Conservation (phyloP, 2,329 filamentous ascomycete species). For the Pseudogymnoascus sp. region DNA sequence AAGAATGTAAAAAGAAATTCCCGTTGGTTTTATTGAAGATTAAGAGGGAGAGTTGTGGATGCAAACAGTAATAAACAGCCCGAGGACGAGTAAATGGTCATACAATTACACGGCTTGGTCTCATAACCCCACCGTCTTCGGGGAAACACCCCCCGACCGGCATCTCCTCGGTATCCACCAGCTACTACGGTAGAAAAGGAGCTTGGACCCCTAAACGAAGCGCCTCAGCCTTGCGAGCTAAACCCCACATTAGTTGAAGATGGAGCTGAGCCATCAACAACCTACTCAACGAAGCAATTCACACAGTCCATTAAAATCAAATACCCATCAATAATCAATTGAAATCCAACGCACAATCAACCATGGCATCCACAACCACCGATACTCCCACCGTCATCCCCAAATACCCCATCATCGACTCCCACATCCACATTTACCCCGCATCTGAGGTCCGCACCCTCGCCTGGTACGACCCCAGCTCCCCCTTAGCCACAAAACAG, state of each 20-base stretch:
- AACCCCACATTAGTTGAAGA: slow-evolving; percentile 5
- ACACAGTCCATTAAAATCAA: neutral
- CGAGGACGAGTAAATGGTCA: neutral
- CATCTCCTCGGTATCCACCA: neutral
- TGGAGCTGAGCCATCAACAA: neutral
- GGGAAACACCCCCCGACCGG: neutral
- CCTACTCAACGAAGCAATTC: neutral
- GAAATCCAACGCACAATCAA: neutral
- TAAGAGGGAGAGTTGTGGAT: neutral
- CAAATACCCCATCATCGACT: slow-evolving; percentile 64
- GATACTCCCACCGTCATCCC: neutral
- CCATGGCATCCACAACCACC: neutral
- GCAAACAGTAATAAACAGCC: neutral
- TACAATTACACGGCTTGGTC: neutral
- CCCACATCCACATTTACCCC: slow-evolving; percentile 86
- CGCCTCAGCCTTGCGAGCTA: slow-evolving; percentile 1
- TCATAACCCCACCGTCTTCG: neutral
- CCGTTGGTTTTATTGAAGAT: neutral
- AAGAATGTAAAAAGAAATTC: neutral
- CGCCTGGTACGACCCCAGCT: slow-evolving; percentile 56
- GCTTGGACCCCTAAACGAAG: neutral
- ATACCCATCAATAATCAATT: neutral
- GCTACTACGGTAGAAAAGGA: neutral
- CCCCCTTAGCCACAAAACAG: slow-evolving; percentile 38
- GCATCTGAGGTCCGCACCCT: slow-evolving; percentile 57